Base-by-base conservation (phyloP, 23 red algal genomes). In the Gracilariopsis chorda region DNA sequence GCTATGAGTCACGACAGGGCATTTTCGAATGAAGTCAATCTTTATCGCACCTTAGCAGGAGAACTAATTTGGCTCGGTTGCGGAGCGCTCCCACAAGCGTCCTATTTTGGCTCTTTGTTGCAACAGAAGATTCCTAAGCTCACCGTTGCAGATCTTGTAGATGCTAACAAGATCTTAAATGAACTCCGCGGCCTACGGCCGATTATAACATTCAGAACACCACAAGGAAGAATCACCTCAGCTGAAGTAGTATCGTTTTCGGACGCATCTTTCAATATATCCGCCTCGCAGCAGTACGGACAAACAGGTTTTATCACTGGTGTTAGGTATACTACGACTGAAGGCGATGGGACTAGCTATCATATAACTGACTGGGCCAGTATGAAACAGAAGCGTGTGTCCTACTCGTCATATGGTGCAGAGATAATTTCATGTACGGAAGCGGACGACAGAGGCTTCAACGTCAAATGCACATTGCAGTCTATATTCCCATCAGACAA, bases 201-300 rank as follows among this genome's bases (percentile, higher is more conserved):
- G 10, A 29, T 58, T 4, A 56, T 82, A 19, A 33, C 5, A 0
- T 82, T 59, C 34, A 46, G 44, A 16, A 14, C 9, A 8, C 44
- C 48, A 37, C 8, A 9, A 12, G 13, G 20, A 8, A 5, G 7
- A 80, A 21, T 53, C 7, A 12, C 32, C 24, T 7, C 0, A 13
- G 13, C 30, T 10, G 49, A 55, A 34, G 75, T 80, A 9, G 29
- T 34, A 20, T 12, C 48, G 13, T 80, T 51, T 46, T 80, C 75
- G 7, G 75, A 80, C 75, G 75, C 75, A 19, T 80, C 75, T 7
- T 2, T 53, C 24, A 80, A 80, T 56, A 80, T 80, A 29, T n/a
- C 49, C 8, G 42, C 30, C 21, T 6, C 10, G 8, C 30, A 37
- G 35, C 11, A 57, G 11, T 80, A 80, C 24, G 2, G 75, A 80